These are phyloP conservation scores for Exophiala aquamarina DNA, from an alignment of 2,329 filamentous ascomycete species.

Conservation along the genomic window DNA sequence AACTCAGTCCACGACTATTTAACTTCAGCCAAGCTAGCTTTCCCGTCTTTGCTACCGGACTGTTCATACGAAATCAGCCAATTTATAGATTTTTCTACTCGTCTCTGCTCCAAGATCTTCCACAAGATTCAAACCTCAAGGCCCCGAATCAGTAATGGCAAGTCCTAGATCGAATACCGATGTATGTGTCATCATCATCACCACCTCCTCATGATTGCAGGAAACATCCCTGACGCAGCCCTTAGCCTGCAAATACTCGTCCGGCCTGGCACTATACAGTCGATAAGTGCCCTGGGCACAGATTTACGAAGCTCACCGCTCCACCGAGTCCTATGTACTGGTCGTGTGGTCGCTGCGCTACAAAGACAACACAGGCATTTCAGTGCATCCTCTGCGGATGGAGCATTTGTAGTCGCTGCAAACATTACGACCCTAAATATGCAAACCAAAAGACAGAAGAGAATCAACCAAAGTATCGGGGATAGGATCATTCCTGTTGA, in stretches of 20 bases:
- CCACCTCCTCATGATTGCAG: neutral
- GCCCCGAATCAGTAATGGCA: neutral
- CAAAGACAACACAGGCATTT: neutral
- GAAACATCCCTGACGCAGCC: neutral
- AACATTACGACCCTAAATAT: too few relatives aligned
- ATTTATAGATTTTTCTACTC: too few relatives aligned
- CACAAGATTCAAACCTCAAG: too few relatives aligned
- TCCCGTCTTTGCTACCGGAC: too few relatives aligned
- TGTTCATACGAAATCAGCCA: too few relatives aligned
- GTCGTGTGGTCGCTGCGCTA: neutral
- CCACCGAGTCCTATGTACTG: neutral
- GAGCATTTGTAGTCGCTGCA: neutral
- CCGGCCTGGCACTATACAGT: neutral
- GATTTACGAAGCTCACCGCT: neutral
- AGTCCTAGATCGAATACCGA: conserved; percentile 1
- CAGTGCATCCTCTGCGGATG: neutral
- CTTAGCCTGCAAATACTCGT: conserved; percentile 10
- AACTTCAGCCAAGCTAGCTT: too few relatives aligned
- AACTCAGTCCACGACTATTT: too few relatives aligned
- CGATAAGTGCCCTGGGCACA: conserved; percentile 2
- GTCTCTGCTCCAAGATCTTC: too few relatives aligned
- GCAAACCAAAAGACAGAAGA: too few relatives aligned
- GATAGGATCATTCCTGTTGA: too few relatives aligned
- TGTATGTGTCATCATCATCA: neutral
- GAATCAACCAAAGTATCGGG: too few relatives aligned